Evolutionary conservation across 2,329 filamentous ascomycete genomes (phyloP).

Genomic region (Claviceps spartinae): DNA sequence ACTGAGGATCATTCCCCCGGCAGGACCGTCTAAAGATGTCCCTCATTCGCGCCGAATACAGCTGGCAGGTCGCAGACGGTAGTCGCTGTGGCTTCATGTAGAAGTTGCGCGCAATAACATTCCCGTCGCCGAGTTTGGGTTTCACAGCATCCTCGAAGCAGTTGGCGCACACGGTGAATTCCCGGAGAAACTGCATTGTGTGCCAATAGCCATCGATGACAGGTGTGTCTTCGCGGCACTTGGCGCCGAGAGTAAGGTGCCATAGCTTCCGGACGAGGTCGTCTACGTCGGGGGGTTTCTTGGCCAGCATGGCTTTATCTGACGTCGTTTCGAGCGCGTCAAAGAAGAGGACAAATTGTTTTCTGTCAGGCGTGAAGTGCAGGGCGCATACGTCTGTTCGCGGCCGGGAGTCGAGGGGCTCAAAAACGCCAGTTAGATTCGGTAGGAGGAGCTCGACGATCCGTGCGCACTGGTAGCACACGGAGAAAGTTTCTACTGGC

Average conservation of each 20-base stretch:
- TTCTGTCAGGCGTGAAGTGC: conserved; percentile 39
- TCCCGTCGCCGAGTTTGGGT: conserved; percentile 43
- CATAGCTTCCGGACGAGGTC: conserved; percentile 51
- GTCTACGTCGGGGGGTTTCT: conserved; percentile 39
- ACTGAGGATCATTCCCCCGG: conserved; percentile 49
- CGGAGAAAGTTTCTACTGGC: conserved; percentile 55
- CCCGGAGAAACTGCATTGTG: conserved; percentile 57
- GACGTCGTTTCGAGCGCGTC: conserved; percentile 45
- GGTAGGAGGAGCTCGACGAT: conserved; percentile 64
- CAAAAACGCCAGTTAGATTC: conserved; percentile 53
- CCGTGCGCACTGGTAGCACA: conserved; percentile 62
- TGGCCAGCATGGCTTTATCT: conserved; percentile 32
- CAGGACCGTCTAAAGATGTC: conserved; percentile 56
- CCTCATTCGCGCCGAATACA: conserved; percentile 73
- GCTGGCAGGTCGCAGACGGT: conserved; percentile 50
- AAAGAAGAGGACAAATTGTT: conserved; percentile 45
- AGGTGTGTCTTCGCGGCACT: conserved; percentile 54
- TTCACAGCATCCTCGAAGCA: conserved; percentile 73
- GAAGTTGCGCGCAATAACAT: conserved; percentile 50
- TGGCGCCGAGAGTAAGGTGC: conserved; percentile 40
- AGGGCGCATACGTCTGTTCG: conserved; percentile 53
- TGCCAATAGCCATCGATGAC: conserved; percentile 59
- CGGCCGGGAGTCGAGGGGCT: conserved; percentile 32
- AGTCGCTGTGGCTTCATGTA: conserved; percentile 45
- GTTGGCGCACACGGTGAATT: conserved; percentile 75